A percentile compares a stretch with the other conserved stretches of the same genome.
Evolutionary conservation across 1,284 basidiomycete genomes (phyloP).

Genomic region (Rhodofomes roseus): DNA sequence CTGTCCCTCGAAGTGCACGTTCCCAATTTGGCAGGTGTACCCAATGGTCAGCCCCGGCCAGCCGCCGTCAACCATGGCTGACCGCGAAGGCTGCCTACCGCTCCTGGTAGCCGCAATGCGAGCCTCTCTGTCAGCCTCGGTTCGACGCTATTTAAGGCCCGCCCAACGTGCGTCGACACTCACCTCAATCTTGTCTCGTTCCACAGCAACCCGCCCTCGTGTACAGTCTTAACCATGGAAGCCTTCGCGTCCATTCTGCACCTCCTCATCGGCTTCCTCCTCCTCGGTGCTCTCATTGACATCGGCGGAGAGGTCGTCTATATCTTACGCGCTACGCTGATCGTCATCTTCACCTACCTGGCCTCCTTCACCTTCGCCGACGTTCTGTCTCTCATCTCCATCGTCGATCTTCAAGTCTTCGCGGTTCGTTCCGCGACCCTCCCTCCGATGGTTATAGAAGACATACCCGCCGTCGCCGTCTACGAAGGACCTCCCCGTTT

Average conservation of each 20-base stretch:
- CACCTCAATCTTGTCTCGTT: not conserved
- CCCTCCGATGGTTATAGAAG: not conserved
- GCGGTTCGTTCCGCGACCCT: not conserved
- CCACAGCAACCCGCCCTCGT: not conserved
- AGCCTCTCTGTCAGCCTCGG: too few relatives aligned
- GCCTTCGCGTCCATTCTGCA: not conserved
- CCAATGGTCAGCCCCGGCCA: not conserved
- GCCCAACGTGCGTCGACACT: not conserved
- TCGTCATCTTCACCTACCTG: not conserved
- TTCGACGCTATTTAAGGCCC: not conserved
- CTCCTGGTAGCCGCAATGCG: too few relatives aligned
- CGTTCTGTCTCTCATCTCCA: not conserved
- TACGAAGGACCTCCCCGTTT: not conserved
- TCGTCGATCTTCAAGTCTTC: not conserved
- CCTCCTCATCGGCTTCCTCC: not conserved
- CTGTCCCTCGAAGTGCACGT: too few relatives aligned
- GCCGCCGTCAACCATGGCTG: not conserved
- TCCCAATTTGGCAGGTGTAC: not conserved
- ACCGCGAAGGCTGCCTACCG: too few relatives aligned
- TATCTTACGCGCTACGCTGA: not conserved
- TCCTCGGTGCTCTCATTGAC: not conserved
- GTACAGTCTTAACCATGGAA: not conserved
- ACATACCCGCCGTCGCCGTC: not conserved
- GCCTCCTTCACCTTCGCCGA: not conserved
- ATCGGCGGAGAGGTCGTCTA: not conserved